These are phyloP conservation scores for Pleurotus djamor DNA, from an alignment of 768 basidiomycete species.

Conservation along the genomic window DNA sequence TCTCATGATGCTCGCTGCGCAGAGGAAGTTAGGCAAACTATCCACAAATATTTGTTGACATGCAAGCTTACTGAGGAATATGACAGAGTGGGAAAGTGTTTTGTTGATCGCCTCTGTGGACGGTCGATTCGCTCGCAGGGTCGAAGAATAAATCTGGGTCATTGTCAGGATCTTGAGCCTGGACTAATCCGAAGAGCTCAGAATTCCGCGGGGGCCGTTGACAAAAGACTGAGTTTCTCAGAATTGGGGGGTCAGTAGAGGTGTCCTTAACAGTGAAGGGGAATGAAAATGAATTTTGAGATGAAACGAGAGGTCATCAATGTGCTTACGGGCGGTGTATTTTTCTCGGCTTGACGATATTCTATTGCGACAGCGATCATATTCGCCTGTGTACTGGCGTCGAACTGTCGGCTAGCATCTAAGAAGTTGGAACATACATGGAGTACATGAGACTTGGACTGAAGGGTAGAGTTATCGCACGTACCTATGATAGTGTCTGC, in stretches of 20 bases:
- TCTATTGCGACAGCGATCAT: slow-evolving; percentile 53
- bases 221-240: slow-evolving; percentile 58
- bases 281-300: not conserved
- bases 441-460: not conserved
- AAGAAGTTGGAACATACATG: not conserved
- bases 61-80: slow-evolving; percentile 15
- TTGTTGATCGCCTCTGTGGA: slow-evolving; percentile 43
- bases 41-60: no score
- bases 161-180: slow-evolving; percentile 52
- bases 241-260: slow-evolving; percentile 44
- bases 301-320: not conserved
- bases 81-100: slow-evolving; percentile 46
- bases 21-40: no score
- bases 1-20: no score
- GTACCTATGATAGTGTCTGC: slow-evolving; percentile 56
- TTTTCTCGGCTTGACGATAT: slow-evolving; percentile 58
- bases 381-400: slow-evolving; percentile 43
- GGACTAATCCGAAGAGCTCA: slow-evolving; percentile 46
- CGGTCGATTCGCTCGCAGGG: slow-evolving; percentile 35
- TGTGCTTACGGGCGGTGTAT: slow-evolving; percentile 48
- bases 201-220: slow-evolving; percentile 48
- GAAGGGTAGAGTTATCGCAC: slow-evolving; percentile 7
- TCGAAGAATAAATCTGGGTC: slow-evolving; percentile 53
- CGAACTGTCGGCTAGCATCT: slow-evolving; percentile 55
- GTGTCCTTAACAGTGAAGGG: slow-evolving; percentile 38